Evolutionary conservation across 306 rosid genomes (phyloP).

Genomic region (Prinsepia uniflora): DNA sequence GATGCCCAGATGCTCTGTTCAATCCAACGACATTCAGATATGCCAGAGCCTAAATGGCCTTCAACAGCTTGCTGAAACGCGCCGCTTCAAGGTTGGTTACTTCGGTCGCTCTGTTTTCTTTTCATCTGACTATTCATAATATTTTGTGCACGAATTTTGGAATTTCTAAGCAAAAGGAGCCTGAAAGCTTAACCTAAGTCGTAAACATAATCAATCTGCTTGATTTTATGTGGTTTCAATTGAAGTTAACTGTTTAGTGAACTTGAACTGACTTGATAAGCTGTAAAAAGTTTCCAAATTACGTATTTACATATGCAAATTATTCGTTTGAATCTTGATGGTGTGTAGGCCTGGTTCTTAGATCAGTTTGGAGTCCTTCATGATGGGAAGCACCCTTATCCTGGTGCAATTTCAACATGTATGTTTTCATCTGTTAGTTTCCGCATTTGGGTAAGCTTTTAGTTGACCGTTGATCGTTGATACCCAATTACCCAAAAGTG

Average conservation of each 20-base stretch:
- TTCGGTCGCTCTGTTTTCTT: background rate
- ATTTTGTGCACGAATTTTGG: background rate
- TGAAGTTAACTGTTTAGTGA: background rate
- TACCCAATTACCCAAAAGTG: background rate
- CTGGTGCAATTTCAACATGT: slow-evolving; percentile 75
- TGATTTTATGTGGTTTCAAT: background rate
- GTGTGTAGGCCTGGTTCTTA: slow-evolving; percentile 75
- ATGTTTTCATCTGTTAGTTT: slow-evolving; percentile 21
- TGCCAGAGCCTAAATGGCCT: slow-evolving; percentile 62
- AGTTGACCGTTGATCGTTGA: background rate
- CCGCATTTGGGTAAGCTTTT: slow-evolving; percentile 9
- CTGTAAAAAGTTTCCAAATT: background rate
- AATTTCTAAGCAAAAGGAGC: background rate
- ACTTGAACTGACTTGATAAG: background rate
- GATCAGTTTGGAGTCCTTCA: slow-evolving; percentile 98
- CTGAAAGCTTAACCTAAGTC: background rate
- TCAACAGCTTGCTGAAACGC: slow-evolving; percentile 63
- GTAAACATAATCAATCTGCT: background rate
- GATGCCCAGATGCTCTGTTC: slow-evolving; percentile 52
- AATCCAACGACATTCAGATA: slow-evolving; percentile 31
- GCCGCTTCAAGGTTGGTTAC: slow-evolving; percentile 54
- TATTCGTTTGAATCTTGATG: background rate
- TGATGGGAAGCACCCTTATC: slow-evolving; percentile 92
- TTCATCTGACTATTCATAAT: background rate
- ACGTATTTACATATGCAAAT: background rate